Evolutionary conservation across 2,329 filamentous ascomycete genomes (phyloP).

Genomic region (Pyrenochaeta sp.): DNA sequence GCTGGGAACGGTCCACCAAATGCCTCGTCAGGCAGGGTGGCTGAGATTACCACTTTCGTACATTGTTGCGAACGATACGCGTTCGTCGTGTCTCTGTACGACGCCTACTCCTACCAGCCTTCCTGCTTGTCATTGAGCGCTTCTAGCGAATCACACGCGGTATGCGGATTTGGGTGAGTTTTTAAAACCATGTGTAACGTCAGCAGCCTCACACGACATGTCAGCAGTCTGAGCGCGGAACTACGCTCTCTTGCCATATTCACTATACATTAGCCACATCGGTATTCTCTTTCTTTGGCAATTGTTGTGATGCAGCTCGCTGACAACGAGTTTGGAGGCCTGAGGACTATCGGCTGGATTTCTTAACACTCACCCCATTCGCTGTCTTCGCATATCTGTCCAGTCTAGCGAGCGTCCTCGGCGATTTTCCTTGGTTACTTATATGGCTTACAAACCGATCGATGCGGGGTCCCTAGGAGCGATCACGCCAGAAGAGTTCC

Average conservation of each 20-base stretch:
- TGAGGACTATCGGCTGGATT: slow-evolving; percentile 1
- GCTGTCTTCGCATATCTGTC: slow-evolving; percentile 3
- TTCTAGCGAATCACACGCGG: not conserved
- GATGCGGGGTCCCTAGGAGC: slow-evolving; percentile 19
- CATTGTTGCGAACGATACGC: slow-evolving; percentile 34
- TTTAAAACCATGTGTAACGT: slow-evolving; percentile 31
- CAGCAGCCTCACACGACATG: slow-evolving; percentile 28
- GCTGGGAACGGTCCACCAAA: slow-evolving; percentile 14
- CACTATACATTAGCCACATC: slow-evolving; percentile 15
- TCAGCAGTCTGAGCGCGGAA: slow-evolving; percentile 21
- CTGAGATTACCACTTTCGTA: slow-evolving; percentile 34
- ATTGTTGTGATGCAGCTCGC: slow-evolving; percentile 15
- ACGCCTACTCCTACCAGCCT: slow-evolving; percentile 14
- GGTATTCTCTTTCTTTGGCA: slow-evolving; percentile 18
- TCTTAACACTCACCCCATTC: not conserved
- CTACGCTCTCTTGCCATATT: not conserved
- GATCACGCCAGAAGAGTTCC: slow-evolving; percentile 16
- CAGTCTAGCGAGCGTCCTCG: slow-evolving; percentile 2
- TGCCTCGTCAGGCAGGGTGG: slow-evolving; percentile 42
- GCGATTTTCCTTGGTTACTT: slow-evolving; percentile 13
- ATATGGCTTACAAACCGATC: slow-evolving; percentile 28
- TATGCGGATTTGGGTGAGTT: slow-evolving; percentile 14
- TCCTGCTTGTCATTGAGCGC: slow-evolving; percentile 4
- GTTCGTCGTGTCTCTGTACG: slow-evolving; percentile 28
- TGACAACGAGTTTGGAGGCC: slow-evolving; percentile 10